Evolutionary conservation across 805 yeast species (phyloP).

Genomic region (Candida sakaeoensis): DNA sequence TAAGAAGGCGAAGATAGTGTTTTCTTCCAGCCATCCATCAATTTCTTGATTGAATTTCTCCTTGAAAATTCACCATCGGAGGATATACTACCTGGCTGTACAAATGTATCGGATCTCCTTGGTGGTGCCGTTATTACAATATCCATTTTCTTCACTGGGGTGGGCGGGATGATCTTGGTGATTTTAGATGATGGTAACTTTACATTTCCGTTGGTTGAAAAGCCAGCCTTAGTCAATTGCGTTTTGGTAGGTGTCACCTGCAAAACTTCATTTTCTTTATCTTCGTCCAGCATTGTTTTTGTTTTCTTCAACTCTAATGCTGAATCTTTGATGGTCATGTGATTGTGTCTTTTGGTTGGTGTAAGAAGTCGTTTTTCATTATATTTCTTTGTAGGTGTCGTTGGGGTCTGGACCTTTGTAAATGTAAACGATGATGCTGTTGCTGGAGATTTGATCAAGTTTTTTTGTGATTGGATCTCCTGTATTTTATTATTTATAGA

Average conservation of each 20-base stretch:
- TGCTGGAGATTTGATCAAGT: constrained; percentile 7
- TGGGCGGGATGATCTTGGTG: constrained; percentile 52
- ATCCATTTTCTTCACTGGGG: constrained; percentile 65
- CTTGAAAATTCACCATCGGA: constrained; percentile 18
- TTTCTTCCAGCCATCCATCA: constrained; percentile 42
- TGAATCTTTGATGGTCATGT: constrained; percentile 38
- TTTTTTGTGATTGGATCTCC: constrained; percentile 17
- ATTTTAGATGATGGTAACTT: constrained; percentile 49
- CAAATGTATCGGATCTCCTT: constrained; percentile 1
- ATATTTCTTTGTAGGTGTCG: constrained; percentile 6
- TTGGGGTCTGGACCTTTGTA: background rate
- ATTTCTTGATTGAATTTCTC: constrained; percentile 32
- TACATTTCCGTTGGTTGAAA: constrained; percentile 47
- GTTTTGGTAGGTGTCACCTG: background rate
- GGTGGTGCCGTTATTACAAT: constrained; percentile 8
- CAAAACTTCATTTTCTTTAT: background rate
- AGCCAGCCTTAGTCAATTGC: constrained; percentile 26
- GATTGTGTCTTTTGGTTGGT: constrained; percentile 26
- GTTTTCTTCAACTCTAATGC: constrained; percentile 36
- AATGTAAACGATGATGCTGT: background rate
- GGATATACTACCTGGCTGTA: constrained; percentile 7
- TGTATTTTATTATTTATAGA: constrained; percentile 28
- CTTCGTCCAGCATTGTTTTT: constrained; percentile 2
- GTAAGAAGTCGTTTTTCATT: constrained; percentile 10
- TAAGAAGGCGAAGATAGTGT: constrained; percentile 17